Percentiles rank a stretch among this genome's conserved stretches.
Evolutionary conservation across 1,284 basidiomycete species (phyloP).

Genomic region (Cutaneotrichosporon cutaneum): DNA sequence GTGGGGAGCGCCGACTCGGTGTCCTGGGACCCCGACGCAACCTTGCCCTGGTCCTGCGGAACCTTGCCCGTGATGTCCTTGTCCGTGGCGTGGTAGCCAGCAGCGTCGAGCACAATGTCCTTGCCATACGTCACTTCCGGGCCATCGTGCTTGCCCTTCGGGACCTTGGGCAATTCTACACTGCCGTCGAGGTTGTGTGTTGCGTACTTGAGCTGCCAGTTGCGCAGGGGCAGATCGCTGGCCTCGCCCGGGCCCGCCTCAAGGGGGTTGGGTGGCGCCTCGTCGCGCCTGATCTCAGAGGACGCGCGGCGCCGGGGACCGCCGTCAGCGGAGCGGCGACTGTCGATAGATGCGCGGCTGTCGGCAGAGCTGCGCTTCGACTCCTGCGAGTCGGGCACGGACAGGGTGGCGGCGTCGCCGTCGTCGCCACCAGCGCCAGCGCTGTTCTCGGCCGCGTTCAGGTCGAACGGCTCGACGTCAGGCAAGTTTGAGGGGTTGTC

Average conservation of each 20-base stretch:
- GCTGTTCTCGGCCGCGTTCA: slow-evolving; percentile 40
- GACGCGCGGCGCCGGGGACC: neutral
- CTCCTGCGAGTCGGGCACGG: neutral
- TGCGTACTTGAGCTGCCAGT: slow-evolving; percentile 28
- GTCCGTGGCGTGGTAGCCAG: slow-evolving; percentile 51
- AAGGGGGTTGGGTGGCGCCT: slow-evolving; percentile 41
- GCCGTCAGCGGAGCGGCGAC: neutral
- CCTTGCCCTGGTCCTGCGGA: neutral
- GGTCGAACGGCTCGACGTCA: slow-evolving; percentile 52
- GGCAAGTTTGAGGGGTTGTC: slow-evolving; percentile 15
- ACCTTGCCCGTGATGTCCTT: neutral
- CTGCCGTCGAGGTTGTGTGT: slow-evolving; percentile 54
- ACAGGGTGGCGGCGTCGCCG: neutral
- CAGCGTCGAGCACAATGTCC: slow-evolving; percentile 58
- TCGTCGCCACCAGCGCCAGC: no score
- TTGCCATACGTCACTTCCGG: slow-evolving; percentile 66
- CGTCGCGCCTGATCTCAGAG: neutral
- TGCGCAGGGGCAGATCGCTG: slow-evolving; percentile 27
- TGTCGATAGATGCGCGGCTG: neutral
- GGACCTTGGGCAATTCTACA: slow-evolving; percentile 58
- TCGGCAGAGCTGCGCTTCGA: no score
- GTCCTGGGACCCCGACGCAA: neutral
- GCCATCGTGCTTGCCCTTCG: slow-evolving; percentile 57
- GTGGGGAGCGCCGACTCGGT: neutral
- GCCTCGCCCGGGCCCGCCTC: slow-evolving; percentile 32